A percentile compares a stretch with the other conserved stretches of the same genome.
Evolutionary conservation across 768 basidiomycete species (phyloP).

Genomic region (Russula dissimulans): DNA sequence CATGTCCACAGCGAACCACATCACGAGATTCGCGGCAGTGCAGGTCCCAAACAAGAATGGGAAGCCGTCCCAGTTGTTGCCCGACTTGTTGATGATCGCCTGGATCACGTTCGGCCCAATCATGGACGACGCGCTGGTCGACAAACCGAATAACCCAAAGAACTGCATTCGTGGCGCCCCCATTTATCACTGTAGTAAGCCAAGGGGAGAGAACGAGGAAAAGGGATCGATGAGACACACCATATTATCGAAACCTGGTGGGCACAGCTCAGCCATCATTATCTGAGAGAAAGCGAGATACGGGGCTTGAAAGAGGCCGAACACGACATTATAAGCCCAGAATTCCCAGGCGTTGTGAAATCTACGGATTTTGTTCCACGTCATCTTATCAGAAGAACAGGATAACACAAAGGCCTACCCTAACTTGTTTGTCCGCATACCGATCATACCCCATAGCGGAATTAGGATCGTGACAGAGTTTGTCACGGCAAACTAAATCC

Average conservation of each 20-base stretch:
- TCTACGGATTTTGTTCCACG: neutral
- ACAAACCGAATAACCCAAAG: conserved; percentile 50
- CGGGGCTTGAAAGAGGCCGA: conserved; percentile 76
- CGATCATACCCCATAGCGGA: conserved; percentile 81
- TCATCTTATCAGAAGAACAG: neutral
- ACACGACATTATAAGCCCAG: conserved; percentile 77
- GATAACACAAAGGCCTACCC: conserved; percentile 39
- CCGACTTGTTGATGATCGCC: conserved; percentile 64
- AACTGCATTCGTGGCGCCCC: conserved; percentile 37
- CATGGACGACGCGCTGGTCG: conserved; percentile 64
- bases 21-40: conserved; percentile 52
- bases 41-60: conserved; percentile 76
- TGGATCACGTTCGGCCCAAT: conserved; percentile 82
- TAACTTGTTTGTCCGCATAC: conserved; percentile 68
- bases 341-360: conserved; percentile 86
- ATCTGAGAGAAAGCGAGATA: conserved; percentile 84
- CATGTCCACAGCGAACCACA: conserved; percentile 56
- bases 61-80: conserved; percentile 77
- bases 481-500: conserved; percentile 56
- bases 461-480: conserved; percentile 71
- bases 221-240: conserved; percentile 22
- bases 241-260: conserved; percentile 83
- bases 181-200: no score
- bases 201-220: no score
- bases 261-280: conserved; percentile 84